These are phyloP conservation scores for Yarrowia sp. DNA, from an alignment of 805 yeast species.

Conservation along the genomic window DNA sequence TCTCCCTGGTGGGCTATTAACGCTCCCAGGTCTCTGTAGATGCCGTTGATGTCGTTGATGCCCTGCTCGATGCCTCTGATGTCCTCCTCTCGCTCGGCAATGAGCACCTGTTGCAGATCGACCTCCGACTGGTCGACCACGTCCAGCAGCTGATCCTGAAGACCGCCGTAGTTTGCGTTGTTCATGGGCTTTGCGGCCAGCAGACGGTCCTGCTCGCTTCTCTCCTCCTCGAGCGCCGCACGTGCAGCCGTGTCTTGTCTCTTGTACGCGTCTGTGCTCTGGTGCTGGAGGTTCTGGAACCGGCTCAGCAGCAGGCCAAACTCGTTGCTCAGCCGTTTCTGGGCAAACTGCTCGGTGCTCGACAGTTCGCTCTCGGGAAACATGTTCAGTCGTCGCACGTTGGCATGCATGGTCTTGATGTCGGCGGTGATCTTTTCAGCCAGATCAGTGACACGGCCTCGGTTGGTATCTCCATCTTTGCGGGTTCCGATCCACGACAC, in stretches of 20 bases:
- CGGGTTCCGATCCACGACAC: constrained; percentile 39
- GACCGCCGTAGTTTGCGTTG: constrained; percentile 17
- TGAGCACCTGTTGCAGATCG: constrained; percentile 44
- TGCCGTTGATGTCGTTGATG: constrained; percentile 82
- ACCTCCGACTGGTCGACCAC: constrained; percentile 46
- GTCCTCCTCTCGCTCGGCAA: constrained; percentile 69
- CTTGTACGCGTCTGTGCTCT: constrained; percentile 59
- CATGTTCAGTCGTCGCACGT: constrained; percentile 28
- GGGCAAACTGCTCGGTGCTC: constrained; percentile 51
- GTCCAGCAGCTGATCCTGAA: constrained; percentile 53
- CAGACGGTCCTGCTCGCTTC: constrained; percentile 28
- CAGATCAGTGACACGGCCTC: constrained; percentile 39
- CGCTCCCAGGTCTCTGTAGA: constrained; percentile 79
- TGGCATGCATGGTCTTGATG: constrained; percentile 40
- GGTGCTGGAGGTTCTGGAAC: constrained; percentile 54
- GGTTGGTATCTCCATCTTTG: constrained; percentile 35
- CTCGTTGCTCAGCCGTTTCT: constrained; percentile 63
- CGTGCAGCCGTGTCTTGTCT: constrained; percentile 33
- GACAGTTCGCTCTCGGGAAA: constrained; percentile 37
- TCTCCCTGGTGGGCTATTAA: constrained; percentile 85
- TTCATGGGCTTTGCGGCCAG: constrained; percentile 8
- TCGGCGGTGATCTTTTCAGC: constrained; percentile 41
- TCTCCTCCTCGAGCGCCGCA: constrained; percentile 34
- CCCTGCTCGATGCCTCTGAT: constrained; percentile 77
- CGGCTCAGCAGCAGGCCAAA: constrained; percentile 59